Evolutionary conservation across 129 eudicot species (phyloP).

Genomic region (Helichrysum umbraculigerum): DNA sequence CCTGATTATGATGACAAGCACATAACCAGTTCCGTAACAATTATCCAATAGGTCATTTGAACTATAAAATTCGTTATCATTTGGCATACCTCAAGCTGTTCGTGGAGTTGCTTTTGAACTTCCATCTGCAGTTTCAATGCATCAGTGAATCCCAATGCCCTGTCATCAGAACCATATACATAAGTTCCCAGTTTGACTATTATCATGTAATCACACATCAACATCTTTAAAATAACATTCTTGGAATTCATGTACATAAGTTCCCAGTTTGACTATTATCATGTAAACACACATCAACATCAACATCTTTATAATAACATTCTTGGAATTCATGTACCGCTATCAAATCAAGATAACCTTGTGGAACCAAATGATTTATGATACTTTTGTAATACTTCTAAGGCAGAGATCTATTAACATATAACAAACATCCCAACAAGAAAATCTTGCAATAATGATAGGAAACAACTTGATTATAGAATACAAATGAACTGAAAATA

Average conservation of each 20-base stretch:
- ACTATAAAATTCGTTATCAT: not conserved
- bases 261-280: not conserved
- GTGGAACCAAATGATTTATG: conserved; percentile 3
- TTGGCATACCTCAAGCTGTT: conserved; percentile 80
- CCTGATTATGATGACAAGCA: not conserved
- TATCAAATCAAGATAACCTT: conserved; percentile 5
- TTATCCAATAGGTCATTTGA: not conserved
- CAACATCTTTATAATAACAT: not conserved
- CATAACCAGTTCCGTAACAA: not conserved
- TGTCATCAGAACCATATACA: conserved; percentile 31
- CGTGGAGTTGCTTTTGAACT: conserved; percentile 92
- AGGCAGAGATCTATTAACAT: not conserved
- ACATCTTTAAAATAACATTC: not conserved
- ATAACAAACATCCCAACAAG: not conserved
- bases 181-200: not conserved
- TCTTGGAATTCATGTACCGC: not conserved
- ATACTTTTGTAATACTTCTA: not conserved
- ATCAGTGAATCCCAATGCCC: conserved; percentile 69
- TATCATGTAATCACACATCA: not conserved
- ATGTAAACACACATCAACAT: not conserved
- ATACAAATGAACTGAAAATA: not conserved
- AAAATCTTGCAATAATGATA: not conserved
- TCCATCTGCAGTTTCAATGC: conserved; percentile 88
- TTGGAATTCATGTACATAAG: not conserved
- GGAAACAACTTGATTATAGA: not conserved